Evolutionary conservation across 2,329 filamentous ascomycete genomes (phyloP).

Genomic region (Seiridium cupressi): DNA sequence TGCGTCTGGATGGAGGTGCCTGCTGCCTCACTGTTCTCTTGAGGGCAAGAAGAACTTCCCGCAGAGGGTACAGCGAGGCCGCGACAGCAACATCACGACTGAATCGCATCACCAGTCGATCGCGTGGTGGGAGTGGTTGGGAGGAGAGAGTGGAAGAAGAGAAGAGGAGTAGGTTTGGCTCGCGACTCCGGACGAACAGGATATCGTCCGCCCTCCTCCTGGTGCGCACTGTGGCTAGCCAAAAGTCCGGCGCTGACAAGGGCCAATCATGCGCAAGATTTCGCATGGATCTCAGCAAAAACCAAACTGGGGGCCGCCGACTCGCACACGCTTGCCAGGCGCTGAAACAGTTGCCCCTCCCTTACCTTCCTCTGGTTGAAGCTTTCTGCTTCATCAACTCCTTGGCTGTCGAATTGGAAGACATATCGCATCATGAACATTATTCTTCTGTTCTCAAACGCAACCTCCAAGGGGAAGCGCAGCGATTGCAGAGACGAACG

Average conservation of each 20-base stretch:
- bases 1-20: too few species aligned
- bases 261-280: not conserved
- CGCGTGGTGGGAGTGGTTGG: not conserved
- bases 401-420: conserved; percentile 1
- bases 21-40: not conserved
- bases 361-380: conserved; percentile 2
- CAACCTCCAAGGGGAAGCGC: not conserved
- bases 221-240: not conserved
- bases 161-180: conserved; percentile 2
- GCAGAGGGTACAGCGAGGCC: not conserved
- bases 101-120: conserved; percentile 1
- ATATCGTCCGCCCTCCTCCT: not conserved
- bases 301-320: conserved; percentile 1
- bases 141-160: not conserved
- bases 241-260: conserved; percentile 1
- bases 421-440: not conserved
- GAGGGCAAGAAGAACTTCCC: not conserved
- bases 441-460: not conserved
- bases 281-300: not conserved
- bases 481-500: too few species aligned
- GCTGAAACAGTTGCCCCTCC: conserved; percentile 11
- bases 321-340: conserved; percentile 6
- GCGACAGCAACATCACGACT: not conserved
- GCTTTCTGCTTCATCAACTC: conserved; percentile 6
- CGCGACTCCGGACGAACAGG: not conserved